phyloP scores from a whole-genome alignment of 805 yeast genomes.

The Naumovozyma castellii region DNA sequence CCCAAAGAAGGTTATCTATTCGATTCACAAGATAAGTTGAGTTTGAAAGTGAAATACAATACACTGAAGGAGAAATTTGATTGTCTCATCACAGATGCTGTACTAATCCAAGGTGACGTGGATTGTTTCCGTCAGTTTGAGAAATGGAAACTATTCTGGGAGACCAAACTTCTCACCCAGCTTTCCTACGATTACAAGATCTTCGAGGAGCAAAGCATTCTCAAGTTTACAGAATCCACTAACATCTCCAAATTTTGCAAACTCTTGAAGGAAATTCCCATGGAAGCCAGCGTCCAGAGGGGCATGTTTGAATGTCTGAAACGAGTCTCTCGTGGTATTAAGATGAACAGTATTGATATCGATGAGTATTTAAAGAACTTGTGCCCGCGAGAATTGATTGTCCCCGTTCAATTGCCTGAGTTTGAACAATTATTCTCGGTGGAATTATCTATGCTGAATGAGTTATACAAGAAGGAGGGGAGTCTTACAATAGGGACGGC shows the following conservation, averaged over 20 bases:
- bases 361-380: slow-evolving; percentile 18
- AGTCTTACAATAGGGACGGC: slow-evolving; percentile 15
- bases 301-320: slow-evolving; percentile 14
- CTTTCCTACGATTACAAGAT: slow-evolving; percentile 18
- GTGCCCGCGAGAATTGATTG: slow-evolving; percentile 11
- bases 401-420: slow-evolving; percentile 24
- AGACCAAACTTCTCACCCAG: slow-evolving; percentile 11
- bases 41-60: slow-evolving; percentile 16
- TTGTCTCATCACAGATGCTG: slow-evolving; percentile 19
- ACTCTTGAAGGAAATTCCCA: slow-evolving; percentile 1
- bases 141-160: slow-evolving; percentile 22
- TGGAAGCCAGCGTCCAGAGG: slow-evolving; percentile 9
- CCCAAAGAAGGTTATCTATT: slow-evolving; percentile 8
- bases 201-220: slow-evolving; percentile 9
- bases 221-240: slow-evolving; percentile 6
- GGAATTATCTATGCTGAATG: slow-evolving; percentile 5
- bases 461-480: background rate
- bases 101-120: slow-evolving; percentile 21
- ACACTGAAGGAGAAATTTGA: slow-evolving; percentile 23
- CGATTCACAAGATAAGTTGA: slow-evolving; percentile 15
- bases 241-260: slow-evolving; percentile 1
- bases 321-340: slow-evolving; percentile 12
- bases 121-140: slow-evolving; percentile 18
- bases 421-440: slow-evolving; percentile 19
- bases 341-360: slow-evolving; percentile 17